Conservation (phyloP, 1,139 yeast genomes). For the Hemisphaericaspora xylanilytica region DNA sequence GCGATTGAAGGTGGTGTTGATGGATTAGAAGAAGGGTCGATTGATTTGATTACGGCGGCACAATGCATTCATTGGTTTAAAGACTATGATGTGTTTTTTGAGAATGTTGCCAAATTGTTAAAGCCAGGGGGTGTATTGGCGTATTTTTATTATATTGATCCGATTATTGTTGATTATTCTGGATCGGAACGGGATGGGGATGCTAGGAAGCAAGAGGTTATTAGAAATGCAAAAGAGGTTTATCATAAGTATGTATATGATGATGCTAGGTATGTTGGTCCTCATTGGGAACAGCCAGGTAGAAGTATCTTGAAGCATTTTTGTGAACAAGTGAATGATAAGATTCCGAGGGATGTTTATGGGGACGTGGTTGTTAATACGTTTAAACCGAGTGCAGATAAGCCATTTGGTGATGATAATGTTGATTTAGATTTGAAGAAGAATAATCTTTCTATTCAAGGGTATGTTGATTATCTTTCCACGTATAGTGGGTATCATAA, state of each 20-base stretch:
- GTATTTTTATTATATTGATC: constrained; percentile 46
- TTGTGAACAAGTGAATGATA: constrained; percentile 28
- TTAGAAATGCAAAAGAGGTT: constrained; percentile 24
- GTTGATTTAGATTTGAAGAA: constrained; percentile 27
- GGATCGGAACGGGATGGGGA: constrained; percentile 12
- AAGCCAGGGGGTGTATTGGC: constrained; percentile 41
- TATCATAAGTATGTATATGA: constrained; percentile 37
- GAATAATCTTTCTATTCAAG: constrained; percentile 21
- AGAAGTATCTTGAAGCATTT: constrained; percentile 29
- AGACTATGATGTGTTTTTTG: constrained; percentile 35
- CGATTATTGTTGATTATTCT: constrained; percentile 30
- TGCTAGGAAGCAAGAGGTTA: constrained; percentile 18
- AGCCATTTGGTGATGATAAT: constrained; percentile 16
- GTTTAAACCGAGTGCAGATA: constrained; percentile 22
- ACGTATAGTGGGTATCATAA: constrained; percentile 42
- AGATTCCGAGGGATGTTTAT: constrained; percentile 31
- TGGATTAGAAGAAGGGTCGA: constrained; percentile 18
- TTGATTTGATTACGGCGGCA: constrained; percentile 44
- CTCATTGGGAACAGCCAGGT: constrained; percentile 49
- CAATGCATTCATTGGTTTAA: constrained; percentile 49
- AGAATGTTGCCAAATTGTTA: constrained; percentile 27
- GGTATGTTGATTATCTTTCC: constrained; percentile 28
- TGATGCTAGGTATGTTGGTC: constrained; percentile 37
- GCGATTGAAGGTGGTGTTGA: constrained; percentile 6
- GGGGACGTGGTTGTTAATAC: constrained; percentile 26